These are phyloP conservation scores for Jaltomata sinuosa DNA, from an alignment of 257 asterid species.

Conservation along the genomic window DNA sequence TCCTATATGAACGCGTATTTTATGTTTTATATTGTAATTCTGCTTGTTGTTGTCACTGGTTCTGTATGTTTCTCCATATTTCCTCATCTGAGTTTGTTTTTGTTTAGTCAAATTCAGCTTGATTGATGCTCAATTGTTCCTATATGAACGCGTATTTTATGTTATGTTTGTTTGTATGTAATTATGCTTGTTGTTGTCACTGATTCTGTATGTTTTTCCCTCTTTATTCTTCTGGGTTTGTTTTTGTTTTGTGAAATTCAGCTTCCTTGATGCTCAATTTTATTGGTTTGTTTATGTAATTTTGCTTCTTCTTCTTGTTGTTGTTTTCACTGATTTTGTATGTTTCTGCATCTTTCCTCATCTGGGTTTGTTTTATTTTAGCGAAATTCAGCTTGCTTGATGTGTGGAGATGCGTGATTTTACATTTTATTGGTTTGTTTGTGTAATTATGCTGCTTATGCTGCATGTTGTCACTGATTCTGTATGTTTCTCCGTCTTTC, in stretches of 20 bases:
- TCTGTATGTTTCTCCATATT: neutral
- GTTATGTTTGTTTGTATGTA: neutral
- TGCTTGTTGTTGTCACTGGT: neutral
- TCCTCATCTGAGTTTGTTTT: neutral
- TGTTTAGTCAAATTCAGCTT: neutral
- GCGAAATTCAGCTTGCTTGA: neutral
- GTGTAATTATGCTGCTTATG: no score
- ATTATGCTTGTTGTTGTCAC: neutral
- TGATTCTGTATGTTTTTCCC: neutral
- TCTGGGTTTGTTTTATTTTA: neutral
- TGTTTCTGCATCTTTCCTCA: neutral
- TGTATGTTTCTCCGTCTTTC: no score
- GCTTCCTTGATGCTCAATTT: neutral
- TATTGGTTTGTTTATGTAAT: no score
- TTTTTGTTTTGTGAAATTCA: neutral
- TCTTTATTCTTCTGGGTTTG: neutral
- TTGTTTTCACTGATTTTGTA: neutral
- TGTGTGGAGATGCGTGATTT: no score
- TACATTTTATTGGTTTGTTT: no score
- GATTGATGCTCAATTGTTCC: neutral
- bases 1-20: no score
- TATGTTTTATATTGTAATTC: no score
- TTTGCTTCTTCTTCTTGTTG: no score
- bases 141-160: no score
- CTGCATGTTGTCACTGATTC: no score